Percentiles rank a stretch among this genome's conserved stretches.
Evolutionary conservation across 441 rosid genomes (phyloP).

Genomic region (Corymbia calophylla): DNA sequence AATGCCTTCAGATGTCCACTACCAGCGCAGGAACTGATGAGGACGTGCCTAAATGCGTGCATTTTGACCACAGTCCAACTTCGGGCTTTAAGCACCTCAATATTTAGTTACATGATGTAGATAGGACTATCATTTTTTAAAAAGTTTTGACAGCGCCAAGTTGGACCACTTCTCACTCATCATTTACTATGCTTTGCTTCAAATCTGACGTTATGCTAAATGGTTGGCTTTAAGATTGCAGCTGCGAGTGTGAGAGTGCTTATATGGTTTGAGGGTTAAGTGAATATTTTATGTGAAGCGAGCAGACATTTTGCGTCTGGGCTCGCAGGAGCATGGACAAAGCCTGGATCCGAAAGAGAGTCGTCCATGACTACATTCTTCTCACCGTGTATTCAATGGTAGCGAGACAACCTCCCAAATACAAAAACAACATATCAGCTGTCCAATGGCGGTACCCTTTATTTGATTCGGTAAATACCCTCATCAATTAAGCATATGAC

Average conservation of each 20-base stretch:
- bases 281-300: background rate
- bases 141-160: background rate
- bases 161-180: background rate
- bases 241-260: background rate
- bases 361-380: background rate
- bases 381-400: background rate
- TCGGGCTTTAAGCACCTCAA: background rate
- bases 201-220: background rate
- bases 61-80: background rate
- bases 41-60: background rate
- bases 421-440: no score
- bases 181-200: background rate
- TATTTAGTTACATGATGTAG: background rate
- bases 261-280: background rate
- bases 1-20: background rate
- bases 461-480: no score
- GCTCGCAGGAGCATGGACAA: background rate
- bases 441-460: no score
- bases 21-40: background rate
- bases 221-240: background rate
- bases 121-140: background rate
- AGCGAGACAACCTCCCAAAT: no score
- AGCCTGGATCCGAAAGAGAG: background rate
- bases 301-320: background rate
- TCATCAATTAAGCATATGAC: no score